These are phyloP conservation scores for Paratinospora sagittata DNA, from an alignment of 164 flowering plant genomes.

Conservation along the genomic window DNA sequence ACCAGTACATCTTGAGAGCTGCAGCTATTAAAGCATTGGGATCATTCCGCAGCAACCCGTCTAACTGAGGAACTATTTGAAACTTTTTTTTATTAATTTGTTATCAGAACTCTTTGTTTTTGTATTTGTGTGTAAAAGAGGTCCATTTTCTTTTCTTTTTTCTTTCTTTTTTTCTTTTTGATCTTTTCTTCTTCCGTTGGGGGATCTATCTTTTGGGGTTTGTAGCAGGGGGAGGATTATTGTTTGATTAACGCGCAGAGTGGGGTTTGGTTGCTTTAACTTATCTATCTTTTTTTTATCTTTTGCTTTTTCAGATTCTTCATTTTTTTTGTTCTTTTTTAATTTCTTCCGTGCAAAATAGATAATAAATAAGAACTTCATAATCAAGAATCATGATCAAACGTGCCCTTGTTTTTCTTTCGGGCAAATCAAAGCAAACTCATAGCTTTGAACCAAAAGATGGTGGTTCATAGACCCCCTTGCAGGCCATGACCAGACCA, in stretches of 20 bases:
- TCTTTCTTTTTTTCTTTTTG: too few relatives aligned
- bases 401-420: too few relatives aligned
- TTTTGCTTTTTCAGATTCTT: background rate
- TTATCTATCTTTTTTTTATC: too few relatives aligned
- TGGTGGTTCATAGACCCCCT: too few relatives aligned
- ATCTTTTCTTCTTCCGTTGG: background rate
- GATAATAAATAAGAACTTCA: too few relatives aligned
- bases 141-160: background rate
- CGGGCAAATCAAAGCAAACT: too few relatives aligned
- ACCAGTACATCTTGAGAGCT: conserved; percentile 71
- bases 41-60: conserved; percentile 64
- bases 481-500: too few relatives aligned
- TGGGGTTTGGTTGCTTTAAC: background rate
- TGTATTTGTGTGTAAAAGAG: conserved; percentile 1
- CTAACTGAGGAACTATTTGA: conserved; percentile 11
- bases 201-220: background rate
- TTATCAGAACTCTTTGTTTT: conserved; percentile 1
- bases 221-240: background rate
- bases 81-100: background rate
- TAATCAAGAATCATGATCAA: too few relatives aligned
- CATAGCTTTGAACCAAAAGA: too few relatives aligned
- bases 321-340: too few relatives aligned
- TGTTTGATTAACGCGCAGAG: background rate
- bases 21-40: conserved; percentile 78
- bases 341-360: too few relatives aligned